phyloP scores from a whole-genome alignment of 2,329 filamentous ascomycete species.

The Fusarium bactridioides region DNA sequence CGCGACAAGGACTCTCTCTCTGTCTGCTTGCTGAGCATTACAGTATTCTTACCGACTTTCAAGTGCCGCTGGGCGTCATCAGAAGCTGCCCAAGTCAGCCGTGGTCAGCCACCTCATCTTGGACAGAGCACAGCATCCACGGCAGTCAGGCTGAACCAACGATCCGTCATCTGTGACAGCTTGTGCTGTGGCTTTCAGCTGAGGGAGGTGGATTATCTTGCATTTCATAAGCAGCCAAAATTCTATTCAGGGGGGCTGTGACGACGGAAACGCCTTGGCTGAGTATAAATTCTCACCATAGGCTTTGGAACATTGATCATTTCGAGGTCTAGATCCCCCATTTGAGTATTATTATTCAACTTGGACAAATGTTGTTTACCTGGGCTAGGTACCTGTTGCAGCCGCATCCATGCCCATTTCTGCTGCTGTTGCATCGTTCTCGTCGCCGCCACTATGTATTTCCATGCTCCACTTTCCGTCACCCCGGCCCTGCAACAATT shows the following conservation, averaged over 20 bases:
- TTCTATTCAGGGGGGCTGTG: conserved; percentile 12
- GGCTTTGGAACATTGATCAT: neutral
- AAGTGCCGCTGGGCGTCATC: conserved; percentile 19
- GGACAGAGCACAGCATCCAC: conserved; percentile 3
- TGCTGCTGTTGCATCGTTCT: neutral
- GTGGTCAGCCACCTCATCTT: neutral
- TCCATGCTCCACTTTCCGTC: conserved; percentile 21
- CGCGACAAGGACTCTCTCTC: conserved; percentile 22
- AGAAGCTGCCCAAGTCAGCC: conserved; percentile 4
- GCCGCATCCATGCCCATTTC: neutral
- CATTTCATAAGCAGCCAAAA: conserved; percentile 18
- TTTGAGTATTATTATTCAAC: neutral
- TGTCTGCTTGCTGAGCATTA: neutral
- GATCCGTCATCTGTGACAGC: conserved; percentile 22
- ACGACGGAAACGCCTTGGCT: conserved; percentile 24
- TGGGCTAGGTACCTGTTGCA: neutral
- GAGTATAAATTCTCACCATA: neutral
- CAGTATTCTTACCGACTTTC: neutral
- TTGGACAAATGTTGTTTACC: neutral
- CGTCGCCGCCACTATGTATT: conserved; percentile 23
- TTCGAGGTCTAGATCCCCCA: neutral
- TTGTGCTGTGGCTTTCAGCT: conserved; percentile 27
- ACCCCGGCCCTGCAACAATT: conserved; percentile 3
- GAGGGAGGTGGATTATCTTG: conserved; percentile 24
- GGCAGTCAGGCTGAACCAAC: neutral